A percentile compares a stretch with the other conserved stretches of the same genome.
Evolutionary conservation across 2,329 filamentous ascomycete species (phyloP).

Genomic region (Penicillium hordei): DNA sequence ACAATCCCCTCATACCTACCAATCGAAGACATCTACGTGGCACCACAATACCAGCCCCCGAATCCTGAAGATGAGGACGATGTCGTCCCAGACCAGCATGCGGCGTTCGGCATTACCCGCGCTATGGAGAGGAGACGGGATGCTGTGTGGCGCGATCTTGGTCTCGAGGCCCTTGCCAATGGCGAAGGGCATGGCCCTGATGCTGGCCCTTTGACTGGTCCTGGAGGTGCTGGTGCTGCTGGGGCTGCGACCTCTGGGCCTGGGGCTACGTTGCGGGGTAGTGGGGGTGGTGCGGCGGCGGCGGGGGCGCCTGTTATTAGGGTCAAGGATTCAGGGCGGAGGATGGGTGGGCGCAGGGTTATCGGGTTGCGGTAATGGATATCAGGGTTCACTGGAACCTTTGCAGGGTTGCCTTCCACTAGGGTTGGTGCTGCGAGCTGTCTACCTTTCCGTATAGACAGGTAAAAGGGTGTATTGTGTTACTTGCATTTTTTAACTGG

Average conservation of each 20-base stretch:
- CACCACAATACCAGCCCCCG: conserved; percentile 60
- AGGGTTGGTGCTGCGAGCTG: too few relatives aligned
- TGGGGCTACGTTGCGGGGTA: conserved; percentile 21
- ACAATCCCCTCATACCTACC: conserved; percentile 47
- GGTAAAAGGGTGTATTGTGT: neutral
- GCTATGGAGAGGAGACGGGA: conserved; percentile 58
- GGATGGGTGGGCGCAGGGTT: conserved; percentile 41
- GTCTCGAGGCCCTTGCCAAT: conserved; percentile 53
- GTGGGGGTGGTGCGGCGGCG: conserved; percentile 20
- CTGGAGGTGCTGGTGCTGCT: conserved; percentile 25
- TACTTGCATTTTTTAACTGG: conserved; percentile 13
- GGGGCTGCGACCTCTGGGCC: conserved; percentile 15
- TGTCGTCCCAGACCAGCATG: conserved; percentile 66
- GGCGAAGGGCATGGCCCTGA: conserved; percentile 24
- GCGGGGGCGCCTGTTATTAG: conserved; percentile 22
- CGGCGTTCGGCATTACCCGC: conserved; percentile 64
- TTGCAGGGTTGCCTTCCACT: too few relatives aligned
- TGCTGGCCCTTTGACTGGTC: conserved; percentile 11
- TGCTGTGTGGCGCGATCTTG: conserved; percentile 60
- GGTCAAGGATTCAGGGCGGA: conserved; percentile 32
- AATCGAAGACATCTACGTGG: conserved; percentile 62
- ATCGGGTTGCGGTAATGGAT: conserved; percentile 30
- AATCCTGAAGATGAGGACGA: conserved; percentile 69
- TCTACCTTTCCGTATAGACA: neutral
- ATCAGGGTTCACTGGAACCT: neutral